Evolutionary conservation across 2,329 filamentous ascomycete genomes (phyloP).

Genomic region (Verticillium tricorpus): DNA sequence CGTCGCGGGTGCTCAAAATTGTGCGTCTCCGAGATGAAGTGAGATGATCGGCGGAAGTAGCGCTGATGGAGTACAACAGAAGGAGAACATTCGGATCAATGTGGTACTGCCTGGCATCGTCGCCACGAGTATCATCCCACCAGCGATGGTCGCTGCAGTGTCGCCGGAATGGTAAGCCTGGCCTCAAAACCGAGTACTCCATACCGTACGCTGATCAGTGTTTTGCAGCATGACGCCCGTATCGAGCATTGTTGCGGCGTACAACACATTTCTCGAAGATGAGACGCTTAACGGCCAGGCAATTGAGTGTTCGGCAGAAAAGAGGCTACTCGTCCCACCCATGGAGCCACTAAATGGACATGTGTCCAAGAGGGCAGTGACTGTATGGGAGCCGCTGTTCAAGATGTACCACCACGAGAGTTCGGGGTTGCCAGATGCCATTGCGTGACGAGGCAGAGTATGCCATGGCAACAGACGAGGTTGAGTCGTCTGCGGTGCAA

Average conservation of each 20-base stretch:
- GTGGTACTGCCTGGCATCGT: conserved; percentile 42
- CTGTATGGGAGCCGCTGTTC: conserved; percentile 45
- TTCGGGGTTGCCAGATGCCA: conserved; percentile 33
- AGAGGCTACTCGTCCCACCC: conserved; percentile 15
- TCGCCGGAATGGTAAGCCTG: conserved; percentile 21
- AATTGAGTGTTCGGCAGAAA: conserved; percentile 38
- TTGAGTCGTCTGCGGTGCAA: too few relatives aligned
- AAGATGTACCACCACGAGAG: conserved; percentile 36
- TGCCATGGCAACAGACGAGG: too few relatives aligned
- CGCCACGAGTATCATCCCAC: conserved; percentile 38
- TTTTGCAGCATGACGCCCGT: conserved; percentile 30
- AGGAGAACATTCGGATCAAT: conserved; percentile 46
- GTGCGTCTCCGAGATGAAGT: conserved; percentile 4
- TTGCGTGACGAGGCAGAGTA: conserved; percentile 14
- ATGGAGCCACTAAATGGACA: conserved; percentile 33
- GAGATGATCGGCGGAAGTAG: neutral
- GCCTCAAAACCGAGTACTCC: neutral
- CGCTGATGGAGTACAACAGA: conserved; percentile 15
- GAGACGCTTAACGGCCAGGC: conserved; percentile 33
- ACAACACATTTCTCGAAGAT: conserved; percentile 40
- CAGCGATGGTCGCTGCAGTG: conserved; percentile 36
- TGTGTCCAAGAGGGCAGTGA: conserved; percentile 34
- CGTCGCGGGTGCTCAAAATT: conserved; percentile 31
- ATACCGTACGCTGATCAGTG: neutral
- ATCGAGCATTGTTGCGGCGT: conserved; percentile 38